phyloP scores from a whole-genome alignment of 495 filamentous ascomycete species.

The Aspergillus nanangensis region DNA sequence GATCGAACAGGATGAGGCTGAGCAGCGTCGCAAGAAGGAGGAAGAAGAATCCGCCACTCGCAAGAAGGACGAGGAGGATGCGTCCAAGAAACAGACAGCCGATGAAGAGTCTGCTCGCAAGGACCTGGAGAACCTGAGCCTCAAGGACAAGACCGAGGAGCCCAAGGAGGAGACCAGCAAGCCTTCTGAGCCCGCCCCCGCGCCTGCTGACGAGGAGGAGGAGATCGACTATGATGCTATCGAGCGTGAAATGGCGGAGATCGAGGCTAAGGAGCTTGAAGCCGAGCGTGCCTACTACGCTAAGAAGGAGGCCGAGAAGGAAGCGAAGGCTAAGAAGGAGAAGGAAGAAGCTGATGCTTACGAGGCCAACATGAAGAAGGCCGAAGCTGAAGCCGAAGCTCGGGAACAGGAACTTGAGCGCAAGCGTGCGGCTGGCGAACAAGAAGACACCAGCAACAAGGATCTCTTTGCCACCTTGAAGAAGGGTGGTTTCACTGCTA shows the following conservation, averaged over 20 bases:
- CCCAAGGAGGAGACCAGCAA: constrained; percentile 25
- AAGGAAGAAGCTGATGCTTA: constrained; percentile 44
- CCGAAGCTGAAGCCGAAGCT: constrained; percentile 54
- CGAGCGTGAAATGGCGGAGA: constrained; percentile 48
- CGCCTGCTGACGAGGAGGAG: constrained; percentile 43
- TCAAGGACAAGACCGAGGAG: constrained; percentile 41
- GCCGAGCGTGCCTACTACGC: constrained; percentile 55
- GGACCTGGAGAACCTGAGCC: constrained; percentile 28
- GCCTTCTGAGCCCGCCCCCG: constrained; percentile 29
- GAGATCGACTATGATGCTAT: constrained; percentile 49
- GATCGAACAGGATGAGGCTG: constrained; percentile 51
- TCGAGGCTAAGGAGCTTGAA: constrained; percentile 57
- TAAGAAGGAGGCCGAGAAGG: constrained; percentile 57
- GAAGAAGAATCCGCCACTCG: constrained; percentile 43
- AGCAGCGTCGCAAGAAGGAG: constrained; percentile 46
- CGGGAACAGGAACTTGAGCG: constrained; percentile 49
- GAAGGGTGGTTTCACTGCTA: constrained; percentile 43
- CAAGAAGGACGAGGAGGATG: constrained; percentile 31
- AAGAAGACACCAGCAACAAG: constrained; percentile 31
- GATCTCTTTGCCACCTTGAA: constrained; percentile 53
- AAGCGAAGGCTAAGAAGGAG: constrained; percentile 57
- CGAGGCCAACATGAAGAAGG: constrained; percentile 53
- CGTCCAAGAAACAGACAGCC: constrained; percentile 20
- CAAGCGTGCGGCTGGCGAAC: constrained; percentile 39
- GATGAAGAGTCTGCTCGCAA: constrained; percentile 28